phyloP scores from a whole-genome alignment of 2,329 filamentous ascomycete genomes.

The Lasiodiplodia citricola region DNA sequence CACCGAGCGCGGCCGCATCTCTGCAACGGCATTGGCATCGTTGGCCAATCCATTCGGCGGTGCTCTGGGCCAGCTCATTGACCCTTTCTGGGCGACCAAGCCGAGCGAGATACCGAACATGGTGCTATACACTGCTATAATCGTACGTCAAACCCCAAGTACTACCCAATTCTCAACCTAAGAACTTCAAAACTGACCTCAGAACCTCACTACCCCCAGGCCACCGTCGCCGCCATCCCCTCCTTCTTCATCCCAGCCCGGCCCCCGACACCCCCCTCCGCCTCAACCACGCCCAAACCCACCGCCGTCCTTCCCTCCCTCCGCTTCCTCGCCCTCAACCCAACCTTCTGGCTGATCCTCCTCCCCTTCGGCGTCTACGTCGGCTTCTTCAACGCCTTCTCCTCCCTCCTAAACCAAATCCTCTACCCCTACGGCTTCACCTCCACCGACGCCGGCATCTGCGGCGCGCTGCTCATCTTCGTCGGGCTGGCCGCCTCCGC shows the following conservation, averaged over 20 bases:
- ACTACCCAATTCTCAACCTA: conserved; percentile 19
- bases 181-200: background rate
- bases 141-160: conserved; percentile 60
- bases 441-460: conserved; percentile 86
- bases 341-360: conserved; percentile 80
- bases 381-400: conserved; percentile 91
- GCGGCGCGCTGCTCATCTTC: conserved; percentile 85
- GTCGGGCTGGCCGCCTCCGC: conserved; percentile 82
- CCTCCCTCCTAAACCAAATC: conserved; percentile 88
- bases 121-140: conserved; percentile 83
- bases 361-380: conserved; percentile 85
- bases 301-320: conserved; percentile 62
- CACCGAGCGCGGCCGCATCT: conserved; percentile 79
- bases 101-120: conserved; percentile 74
- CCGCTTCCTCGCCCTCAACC: conserved; percentile 53
- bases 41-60: conserved; percentile 90
- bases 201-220: conserved; percentile 44
- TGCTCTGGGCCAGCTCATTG: conserved; percentile 80
- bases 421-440: conserved; percentile 83
- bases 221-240: conserved; percentile 70
- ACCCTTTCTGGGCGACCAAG: conserved; percentile 73
- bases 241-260: conserved; percentile 78
- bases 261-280: conserved; percentile 72
- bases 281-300: conserved; percentile 64
- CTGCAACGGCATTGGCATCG: conserved; percentile 83